Base-by-base conservation (phyloP, 2,329 filamentous ascomycete genomes). In the Alternaria dauci region DNA sequence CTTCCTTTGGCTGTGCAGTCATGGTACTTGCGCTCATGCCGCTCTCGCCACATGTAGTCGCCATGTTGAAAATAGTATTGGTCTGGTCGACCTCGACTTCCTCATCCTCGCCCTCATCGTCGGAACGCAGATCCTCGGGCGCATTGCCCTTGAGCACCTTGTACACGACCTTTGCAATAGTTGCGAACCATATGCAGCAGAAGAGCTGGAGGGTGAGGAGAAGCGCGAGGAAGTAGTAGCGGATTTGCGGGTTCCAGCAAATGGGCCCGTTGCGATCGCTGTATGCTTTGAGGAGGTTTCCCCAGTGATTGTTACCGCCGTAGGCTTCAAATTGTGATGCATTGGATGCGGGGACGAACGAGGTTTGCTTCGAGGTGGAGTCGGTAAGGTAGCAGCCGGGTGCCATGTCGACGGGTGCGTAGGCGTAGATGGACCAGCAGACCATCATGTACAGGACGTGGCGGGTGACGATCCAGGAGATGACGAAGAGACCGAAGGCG, bases 71-170 rank as follows among this genome's bases (percentile, higher is more conserved):
- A 25, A 71, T 63, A 0, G 64, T 66, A 23, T 57, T 62, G 3
- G 65, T 69, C n/a, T 62, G 63, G 11, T 71, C 61, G 1, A 68
- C 61, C n/a, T 68, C 82, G n/a, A 86, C 81, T 14, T 86, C 84
- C 18, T 86, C 85, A 25, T 88, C 89, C 23, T 89, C 91, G 6
- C 82, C 90, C 79, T 96, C 93, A 65, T 93, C 92, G 69, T 97
- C 94, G 65, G 92, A 96, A 57, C 95, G 88, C 18, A 88, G 86
- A 74, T 99, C 95, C 65, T 97, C 93, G 5, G 94, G 93, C 32
- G 87, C 84, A 38, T 85, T 87, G 32, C 94, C 94, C 52, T 85
- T 86, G 36, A 98, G 76, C 6, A 98, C 93, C 62, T 90, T 89
- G 63, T 91, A 85, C 23, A 93, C 93, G 2, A 99, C 91, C 58